Evolutionary conservation across 257 asterid species (phyloP), one percentile per base, ranked within the genome.

Genomic region (Plantago elongata): DNA sequence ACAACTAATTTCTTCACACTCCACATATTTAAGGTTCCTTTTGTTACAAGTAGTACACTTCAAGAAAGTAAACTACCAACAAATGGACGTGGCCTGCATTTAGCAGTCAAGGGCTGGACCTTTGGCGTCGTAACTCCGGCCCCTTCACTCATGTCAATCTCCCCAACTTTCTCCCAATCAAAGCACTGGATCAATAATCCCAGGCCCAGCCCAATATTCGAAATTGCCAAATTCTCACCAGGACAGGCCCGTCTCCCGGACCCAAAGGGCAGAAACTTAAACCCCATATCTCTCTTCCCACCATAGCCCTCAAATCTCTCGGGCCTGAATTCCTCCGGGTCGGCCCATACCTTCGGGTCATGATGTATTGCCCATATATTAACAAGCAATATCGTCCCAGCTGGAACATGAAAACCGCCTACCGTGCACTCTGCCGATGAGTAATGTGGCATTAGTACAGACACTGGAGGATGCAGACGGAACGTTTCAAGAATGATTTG

Each of bases 321-420:
- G 18, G 98, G 98, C 57, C 76, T 72, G 54, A 92, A 92, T 45
- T 59, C 59, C 67, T 74, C 75, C 5, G 97, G 93, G 13, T 89
- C 90, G 22, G 79, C 64, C 97, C 95, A 86, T 22, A 71, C n/a
- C 4, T 70, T 72, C 1, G 90, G 89, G 68, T 72, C 82, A 22
- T 81, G 83, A 3, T 92, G 98, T 9, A 92, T 86, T 2, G 83
- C 88, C 88, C 94, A 89, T 3, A 75, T 6, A 29, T 86, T 86
- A 1, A 92, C 84, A 51, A 92, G 16, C 9, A 92, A 43, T 54
- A 89, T 74, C 11, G 98, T 84, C 29, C 82, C 79, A 5, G 69
- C 68, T 7, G 96, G 96, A 1, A 88, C 62, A 12, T 77, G 72
- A 79, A 61, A 81, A 9, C 95, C 89, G 51, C 84, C 90, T 11